Evolutionary conservation across 495 filamentous ascomycete genomes (phyloP).

Genomic region (Penicillium fimorum): DNA sequence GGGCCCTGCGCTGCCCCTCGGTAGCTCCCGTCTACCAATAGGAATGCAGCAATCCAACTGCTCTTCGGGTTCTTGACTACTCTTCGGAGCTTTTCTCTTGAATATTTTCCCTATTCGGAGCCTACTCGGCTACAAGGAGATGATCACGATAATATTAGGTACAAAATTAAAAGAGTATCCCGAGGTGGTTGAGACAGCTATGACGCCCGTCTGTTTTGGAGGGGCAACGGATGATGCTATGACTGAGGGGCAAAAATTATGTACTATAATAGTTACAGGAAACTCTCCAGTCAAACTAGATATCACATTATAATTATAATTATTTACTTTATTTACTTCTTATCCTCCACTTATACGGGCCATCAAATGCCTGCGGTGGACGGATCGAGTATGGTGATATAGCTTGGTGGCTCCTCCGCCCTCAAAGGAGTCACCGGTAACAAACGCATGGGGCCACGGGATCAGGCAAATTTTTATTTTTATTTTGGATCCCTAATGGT

Average conservation of each 20-base stretch:
- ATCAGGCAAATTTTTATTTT: slow-evolving; percentile 16
- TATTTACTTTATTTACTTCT: too few species aligned
- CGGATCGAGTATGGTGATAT: slow-evolving; percentile 19
- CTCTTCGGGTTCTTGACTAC: slow-evolving; percentile 23
- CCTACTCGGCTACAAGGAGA: slow-evolving; percentile 23
- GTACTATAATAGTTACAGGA: neutral
- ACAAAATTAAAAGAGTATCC: neutral
- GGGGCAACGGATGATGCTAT: slow-evolving; percentile 17
- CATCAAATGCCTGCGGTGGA: slow-evolving; percentile 22
- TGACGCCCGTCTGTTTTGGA: slow-evolving; percentile 1
- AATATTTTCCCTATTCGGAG: slow-evolving; percentile 37
- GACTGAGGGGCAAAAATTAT: slow-evolving; percentile 19
- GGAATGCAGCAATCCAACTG: slow-evolving; percentile 16
- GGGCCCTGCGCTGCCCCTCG: slow-evolving; percentile 27
- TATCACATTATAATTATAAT: neutral
- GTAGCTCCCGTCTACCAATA: slow-evolving; percentile 41
- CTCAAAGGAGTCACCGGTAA: slow-evolving; percentile 30
- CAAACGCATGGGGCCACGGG: slow-evolving; percentile 14
- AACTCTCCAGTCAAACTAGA: neutral
- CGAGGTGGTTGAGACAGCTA: slow-evolving; percentile 11
- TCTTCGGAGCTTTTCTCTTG: slow-evolving; percentile 28
- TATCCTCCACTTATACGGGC: neutral
- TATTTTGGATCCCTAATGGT: neutral
- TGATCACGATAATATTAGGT: slow-evolving; percentile 13
- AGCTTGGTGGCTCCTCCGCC: slow-evolving; percentile 19